These are phyloP conservation scores for Hypoxylon subgilvum DNA, from an alignment of 495 filamentous ascomycete species.

Conservation along the genomic window DNA sequence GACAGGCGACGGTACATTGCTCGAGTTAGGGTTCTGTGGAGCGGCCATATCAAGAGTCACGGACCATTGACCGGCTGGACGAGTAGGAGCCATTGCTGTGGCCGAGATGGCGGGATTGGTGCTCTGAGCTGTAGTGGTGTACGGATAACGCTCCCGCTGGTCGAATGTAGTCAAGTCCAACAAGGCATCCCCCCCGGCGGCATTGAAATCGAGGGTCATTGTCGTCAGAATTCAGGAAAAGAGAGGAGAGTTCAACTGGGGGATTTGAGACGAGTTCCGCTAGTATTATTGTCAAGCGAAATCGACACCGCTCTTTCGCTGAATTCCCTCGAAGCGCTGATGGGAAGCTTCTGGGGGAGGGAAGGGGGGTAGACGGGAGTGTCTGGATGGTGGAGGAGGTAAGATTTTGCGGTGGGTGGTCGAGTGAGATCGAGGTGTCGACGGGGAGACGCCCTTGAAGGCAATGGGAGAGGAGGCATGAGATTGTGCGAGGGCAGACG, in stretches of 20 bases:
- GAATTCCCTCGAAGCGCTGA: slow-evolving; percentile 37
- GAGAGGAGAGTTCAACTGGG: slow-evolving; percentile 42
- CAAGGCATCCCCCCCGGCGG: slow-evolving; percentile 57
- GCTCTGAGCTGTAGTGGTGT: slow-evolving; percentile 50
- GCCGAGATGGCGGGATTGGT: slow-evolving; percentile 49
- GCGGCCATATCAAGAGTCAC: slow-evolving; percentile 53
- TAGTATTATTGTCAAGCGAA: slow-evolving; percentile 46
- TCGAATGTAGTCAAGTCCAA: slow-evolving; percentile 62
- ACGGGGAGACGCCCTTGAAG: slow-evolving; percentile 43
- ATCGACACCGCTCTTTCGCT: slow-evolving; percentile 50
- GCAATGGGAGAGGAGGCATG: slow-evolving; percentile 38
- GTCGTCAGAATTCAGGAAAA: slow-evolving; percentile 47
- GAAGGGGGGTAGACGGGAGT: slow-evolving; percentile 32
- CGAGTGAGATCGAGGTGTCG: slow-evolving; percentile 46
- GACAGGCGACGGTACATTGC: slow-evolving; percentile 51
- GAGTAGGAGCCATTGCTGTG: slow-evolving; percentile 53
- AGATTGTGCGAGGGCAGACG: slow-evolving; percentile 43
- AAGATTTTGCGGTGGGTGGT: slow-evolving; percentile 45
- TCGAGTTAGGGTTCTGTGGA: slow-evolving; percentile 50
- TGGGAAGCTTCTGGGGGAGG: slow-evolving; percentile 32
- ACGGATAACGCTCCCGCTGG: slow-evolving; percentile 59
- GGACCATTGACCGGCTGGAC: slow-evolving; percentile 49
- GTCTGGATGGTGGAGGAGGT: slow-evolving; percentile 43
- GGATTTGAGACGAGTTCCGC: slow-evolving; percentile 45
- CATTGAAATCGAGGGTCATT: slow-evolving; percentile 65